These are phyloP conservation scores for Euphorbia pulcherrima DNA, from an alignment of 345 rosid species.

Conservation along the genomic window DNA sequence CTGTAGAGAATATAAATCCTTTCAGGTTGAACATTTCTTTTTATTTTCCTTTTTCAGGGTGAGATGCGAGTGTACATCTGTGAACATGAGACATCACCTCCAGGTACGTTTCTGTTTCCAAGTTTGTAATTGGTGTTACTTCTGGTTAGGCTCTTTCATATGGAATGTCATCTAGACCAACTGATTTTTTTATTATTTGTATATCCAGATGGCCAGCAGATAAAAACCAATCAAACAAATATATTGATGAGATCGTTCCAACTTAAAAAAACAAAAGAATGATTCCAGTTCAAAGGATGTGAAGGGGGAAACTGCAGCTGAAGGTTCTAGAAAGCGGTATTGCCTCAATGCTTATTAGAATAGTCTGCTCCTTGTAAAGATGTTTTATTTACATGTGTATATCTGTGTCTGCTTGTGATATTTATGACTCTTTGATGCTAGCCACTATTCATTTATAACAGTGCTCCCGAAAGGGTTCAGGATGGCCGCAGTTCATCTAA, in stretches of 20 bases:
- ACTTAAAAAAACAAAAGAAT: constrained; percentile 60
- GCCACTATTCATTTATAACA: constrained; percentile 20
- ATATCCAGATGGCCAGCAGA: constrained; percentile 60
- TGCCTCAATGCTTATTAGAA: constrained; percentile 8
- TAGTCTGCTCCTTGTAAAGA: neutral
- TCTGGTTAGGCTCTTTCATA: neutral
- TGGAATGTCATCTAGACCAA: constrained; percentile 10
- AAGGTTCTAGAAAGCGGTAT: constrained; percentile 75
- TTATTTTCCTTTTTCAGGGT: constrained; percentile 52
- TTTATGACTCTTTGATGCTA: neutral
- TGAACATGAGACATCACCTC: constrained; percentile 77
- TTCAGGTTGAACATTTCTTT: constrained; percentile 5
- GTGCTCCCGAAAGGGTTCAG: constrained; percentile 60
- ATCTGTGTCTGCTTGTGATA: neutral
- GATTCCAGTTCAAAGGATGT: constrained; percentile 56
- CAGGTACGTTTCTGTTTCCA: constrained; percentile 44
- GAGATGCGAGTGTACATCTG: constrained; percentile 71
- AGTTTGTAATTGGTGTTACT: neutral
- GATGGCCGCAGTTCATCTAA: constrained; percentile 59
- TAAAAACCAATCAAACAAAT: constrained; percentile 86
- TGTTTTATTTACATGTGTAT: neutral
- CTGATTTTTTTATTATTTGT: constrained; percentile 22
- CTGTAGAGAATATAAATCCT: no score
- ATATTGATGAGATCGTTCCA: constrained; percentile 83
- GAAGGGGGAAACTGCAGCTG: constrained; percentile 48